phyloP scores from a whole-genome alignment of 768 basidiomycete genomes.

The Pisolithus albus region DNA sequence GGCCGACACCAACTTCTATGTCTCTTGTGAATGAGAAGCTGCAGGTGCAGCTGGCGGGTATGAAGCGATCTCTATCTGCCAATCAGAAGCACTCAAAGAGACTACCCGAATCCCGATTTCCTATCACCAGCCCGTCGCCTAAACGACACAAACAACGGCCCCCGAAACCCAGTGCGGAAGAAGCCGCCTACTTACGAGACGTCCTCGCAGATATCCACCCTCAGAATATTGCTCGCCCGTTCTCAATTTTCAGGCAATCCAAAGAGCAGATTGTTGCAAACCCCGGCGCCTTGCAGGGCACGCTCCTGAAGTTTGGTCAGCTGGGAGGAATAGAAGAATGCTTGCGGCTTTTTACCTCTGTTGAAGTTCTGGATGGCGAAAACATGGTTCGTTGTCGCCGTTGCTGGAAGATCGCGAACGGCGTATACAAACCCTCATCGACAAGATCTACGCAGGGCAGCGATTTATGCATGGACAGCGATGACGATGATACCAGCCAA shows the following conservation, averaged over 20 bases:
- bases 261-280: slow-evolving; percentile 27
- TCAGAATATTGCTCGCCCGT: slow-evolving; percentile 36
- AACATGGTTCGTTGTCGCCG: slow-evolving; percentile 90
- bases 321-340: slow-evolving; percentile 70
- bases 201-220: slow-evolving; percentile 60
- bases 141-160: slow-evolving; percentile 37
- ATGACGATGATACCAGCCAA: slow-evolving; percentile 21
- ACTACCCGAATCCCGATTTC: slow-evolving; percentile 14
- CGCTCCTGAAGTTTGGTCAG: slow-evolving; percentile 1
- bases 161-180: slow-evolving; percentile 49
- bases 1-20: slow-evolving; percentile 15
- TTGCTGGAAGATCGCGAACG: slow-evolving; percentile 90
- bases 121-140: slow-evolving; percentile 23
- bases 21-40: slow-evolving; percentile 21
- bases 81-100: slow-evolving; percentile 16
- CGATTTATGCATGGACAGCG: slow-evolving; percentile 29
- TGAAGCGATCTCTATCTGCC: slow-evolving; percentile 21
- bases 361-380: slow-evolving; percentile 91
- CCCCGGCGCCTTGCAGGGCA: not conserved
- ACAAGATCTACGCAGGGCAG: slow-evolving; percentile 15
- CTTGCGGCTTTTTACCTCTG: slow-evolving; percentile 79
- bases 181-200: slow-evolving; percentile 60
- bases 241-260: slow-evolving; percentile 43
- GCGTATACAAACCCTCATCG: slow-evolving; percentile 38
- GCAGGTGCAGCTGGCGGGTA: slow-evolving; percentile 18